Conservation (phyloP, 83 land plant species). For the Thuja plicata region DNA sequence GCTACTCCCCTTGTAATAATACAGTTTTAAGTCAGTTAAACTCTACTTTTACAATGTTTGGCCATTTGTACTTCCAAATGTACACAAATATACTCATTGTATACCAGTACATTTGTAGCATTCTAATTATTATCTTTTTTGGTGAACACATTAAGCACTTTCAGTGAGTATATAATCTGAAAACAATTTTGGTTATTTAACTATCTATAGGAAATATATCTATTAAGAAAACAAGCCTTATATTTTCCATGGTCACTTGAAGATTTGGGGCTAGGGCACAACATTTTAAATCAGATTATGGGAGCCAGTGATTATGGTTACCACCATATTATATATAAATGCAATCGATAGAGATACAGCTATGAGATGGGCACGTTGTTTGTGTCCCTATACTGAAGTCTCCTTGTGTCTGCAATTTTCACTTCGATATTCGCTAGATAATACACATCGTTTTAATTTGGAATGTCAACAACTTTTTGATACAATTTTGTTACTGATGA, state of each 20-base stretch:
- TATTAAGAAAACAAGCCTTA: not conserved
- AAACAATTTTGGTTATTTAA: not conserved
- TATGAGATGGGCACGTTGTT: too few species aligned
- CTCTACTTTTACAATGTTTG: not conserved
- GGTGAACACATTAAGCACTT: not conserved
- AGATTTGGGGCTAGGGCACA: too few species aligned
- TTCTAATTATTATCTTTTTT: not conserved
- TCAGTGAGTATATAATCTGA: not conserved
- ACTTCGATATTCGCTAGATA: not conserved
- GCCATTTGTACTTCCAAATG: not conserved
- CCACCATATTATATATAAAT: too few species aligned
- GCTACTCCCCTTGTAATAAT: not conserved
- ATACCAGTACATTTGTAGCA: not conserved
- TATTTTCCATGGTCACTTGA: too few species aligned
- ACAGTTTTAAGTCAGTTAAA: not conserved
- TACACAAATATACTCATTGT: not conserved
- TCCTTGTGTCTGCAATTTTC: not conserved
- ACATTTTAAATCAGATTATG: too few species aligned
- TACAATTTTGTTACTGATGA: not conserved
- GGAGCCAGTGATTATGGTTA: too few species aligned
- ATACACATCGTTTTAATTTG: not conserved
- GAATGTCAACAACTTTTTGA: not conserved
- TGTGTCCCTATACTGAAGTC: too few species aligned
- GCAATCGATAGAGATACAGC: too few species aligned
- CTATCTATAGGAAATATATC: not conserved